A percentile compares a stretch with the other conserved stretches of the same genome.
phyloP scores from a whole-genome alignment of 495 filamentous ascomycete species.

The Penicillium samsonianum region DNA sequence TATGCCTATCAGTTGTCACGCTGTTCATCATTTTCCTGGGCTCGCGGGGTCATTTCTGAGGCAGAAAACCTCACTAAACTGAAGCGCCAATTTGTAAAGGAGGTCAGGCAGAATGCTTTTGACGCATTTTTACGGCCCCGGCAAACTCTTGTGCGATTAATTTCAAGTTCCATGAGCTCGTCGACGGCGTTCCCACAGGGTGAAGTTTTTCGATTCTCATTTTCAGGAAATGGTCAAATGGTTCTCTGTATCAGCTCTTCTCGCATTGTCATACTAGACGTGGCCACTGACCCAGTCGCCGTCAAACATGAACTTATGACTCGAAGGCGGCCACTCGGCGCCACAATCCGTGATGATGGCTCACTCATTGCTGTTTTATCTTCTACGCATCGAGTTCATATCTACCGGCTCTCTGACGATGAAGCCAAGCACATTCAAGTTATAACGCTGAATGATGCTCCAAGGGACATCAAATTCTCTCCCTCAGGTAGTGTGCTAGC shows the following conservation, averaged over 20 bases:
- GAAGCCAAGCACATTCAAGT: conserved; percentile 66
- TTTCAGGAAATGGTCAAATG: conserved; percentile 72
- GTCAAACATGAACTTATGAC: conserved; percentile 81
- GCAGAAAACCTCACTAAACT: conserved; percentile 60
- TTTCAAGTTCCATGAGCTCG: conserved; percentile 82
- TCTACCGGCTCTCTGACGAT: conserved; percentile 67
- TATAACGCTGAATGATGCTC: conserved; percentile 73
- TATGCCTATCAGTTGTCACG: conserved; percentile 75
- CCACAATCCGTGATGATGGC: conserved; percentile 79
- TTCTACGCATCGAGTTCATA: conserved; percentile 75
- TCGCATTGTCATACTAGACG: conserved; percentile 76
- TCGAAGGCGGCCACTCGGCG: conserved; percentile 70
- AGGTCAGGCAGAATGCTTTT: conserved; percentile 78
- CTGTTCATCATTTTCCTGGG: conserved; percentile 67
- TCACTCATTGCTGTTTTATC: conserved; percentile 76
- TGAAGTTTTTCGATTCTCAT: conserved; percentile 81
- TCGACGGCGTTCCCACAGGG: conserved; percentile 78
- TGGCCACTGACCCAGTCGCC: conserved; percentile 53
- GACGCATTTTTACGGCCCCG: conserved; percentile 72
- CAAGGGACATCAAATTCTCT: conserved; percentile 75
- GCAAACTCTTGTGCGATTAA: conserved; percentile 69
- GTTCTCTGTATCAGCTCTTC: conserved; percentile 84
- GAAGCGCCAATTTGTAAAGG: conserved; percentile 65
- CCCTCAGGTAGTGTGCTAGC: conserved; percentile 80
- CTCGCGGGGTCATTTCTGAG: conserved; percentile 47